Evolutionary conservation across 805 yeast genomes (phyloP).

Genomic region (Yarrowia sp.): DNA sequence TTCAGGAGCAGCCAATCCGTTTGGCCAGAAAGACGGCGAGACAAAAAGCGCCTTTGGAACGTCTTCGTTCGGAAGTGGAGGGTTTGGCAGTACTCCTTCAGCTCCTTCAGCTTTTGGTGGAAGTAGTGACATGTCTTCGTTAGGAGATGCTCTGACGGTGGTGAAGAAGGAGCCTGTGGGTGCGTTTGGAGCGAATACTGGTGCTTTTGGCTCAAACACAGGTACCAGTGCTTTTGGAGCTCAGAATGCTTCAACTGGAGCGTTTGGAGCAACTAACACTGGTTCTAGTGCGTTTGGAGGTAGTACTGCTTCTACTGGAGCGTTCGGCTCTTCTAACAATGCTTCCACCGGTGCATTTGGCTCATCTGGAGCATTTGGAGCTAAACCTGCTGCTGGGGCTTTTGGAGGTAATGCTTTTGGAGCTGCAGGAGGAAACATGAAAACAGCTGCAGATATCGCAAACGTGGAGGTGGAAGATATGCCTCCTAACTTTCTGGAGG

Average conservation of each 20-base stretch:
- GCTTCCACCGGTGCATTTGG: neutral
- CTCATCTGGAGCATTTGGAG: slow-evolving; percentile 38
- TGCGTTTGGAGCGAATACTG: neutral
- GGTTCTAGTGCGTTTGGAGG: neutral
- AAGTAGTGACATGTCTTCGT: neutral
- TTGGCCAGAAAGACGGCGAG: neutral
- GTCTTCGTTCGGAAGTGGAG: neutral
- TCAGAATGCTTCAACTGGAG: neutral
- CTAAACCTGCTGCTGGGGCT: neutral
- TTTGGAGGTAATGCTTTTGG: neutral
- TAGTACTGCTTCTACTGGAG: slow-evolving; percentile 36
- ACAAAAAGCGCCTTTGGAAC: neutral
- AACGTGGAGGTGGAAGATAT: slow-evolving; percentile 42
- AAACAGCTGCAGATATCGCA: neutral
- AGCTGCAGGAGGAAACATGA: neutral
- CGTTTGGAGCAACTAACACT: neutral
- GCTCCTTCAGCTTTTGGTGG: neutral
- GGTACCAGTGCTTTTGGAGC: neutral
- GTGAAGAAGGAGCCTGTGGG: neutral
- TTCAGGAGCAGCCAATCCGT: neutral
- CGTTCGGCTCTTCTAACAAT: slow-evolving; percentile 26
- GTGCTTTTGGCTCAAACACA: neutral
- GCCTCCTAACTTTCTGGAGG: slow-evolving; percentile 45
- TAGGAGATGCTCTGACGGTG: neutral
- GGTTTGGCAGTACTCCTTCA: neutral